These are phyloP conservation scores for Penstemon barbatus DNA, from an alignment of 257 asterid species.

Conservation along the genomic window DNA sequence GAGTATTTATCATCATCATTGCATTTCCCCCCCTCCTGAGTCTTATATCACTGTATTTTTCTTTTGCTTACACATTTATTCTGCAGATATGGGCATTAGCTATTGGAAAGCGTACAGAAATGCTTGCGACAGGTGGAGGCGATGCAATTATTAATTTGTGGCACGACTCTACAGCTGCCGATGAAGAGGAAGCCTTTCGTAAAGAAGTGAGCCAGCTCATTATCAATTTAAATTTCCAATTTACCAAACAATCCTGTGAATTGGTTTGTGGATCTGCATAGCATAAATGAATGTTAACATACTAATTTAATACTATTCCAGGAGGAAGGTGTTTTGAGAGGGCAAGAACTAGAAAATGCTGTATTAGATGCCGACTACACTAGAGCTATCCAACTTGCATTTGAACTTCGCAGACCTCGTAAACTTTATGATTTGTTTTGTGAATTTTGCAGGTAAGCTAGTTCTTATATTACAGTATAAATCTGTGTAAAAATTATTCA, in stretches of 20 bases:
- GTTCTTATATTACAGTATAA: conserved; percentile 1
- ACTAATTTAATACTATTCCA: conserved; percentile 37
- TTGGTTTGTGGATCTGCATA: conserved; percentile 2
- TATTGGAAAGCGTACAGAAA: conserved; percentile 84
- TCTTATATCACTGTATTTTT: conserved; percentile 8
- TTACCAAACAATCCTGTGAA: neutral
- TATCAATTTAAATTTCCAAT: conserved; percentile 1
- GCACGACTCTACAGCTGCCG: conserved; percentile 93
- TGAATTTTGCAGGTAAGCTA: conserved; percentile 68
- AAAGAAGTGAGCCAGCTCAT: conserved; percentile 67
- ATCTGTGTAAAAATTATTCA: neutral
- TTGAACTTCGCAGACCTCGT: conserved; percentile 89
- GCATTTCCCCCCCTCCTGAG: neutral
- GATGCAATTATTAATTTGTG: conserved; percentile 93
- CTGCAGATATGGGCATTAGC: conserved; percentile 95
- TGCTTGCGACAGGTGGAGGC: conserved; percentile 95
- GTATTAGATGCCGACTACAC: conserved; percentile 69
- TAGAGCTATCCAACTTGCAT: conserved; percentile 82
- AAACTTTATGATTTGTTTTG: conserved; percentile 72
- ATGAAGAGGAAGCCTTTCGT: conserved; percentile 85
- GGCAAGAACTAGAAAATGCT: conserved; percentile 95
- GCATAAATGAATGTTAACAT: neutral
- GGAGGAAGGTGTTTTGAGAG: conserved; percentile 87
- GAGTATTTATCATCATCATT: neutral
- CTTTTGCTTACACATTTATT: conserved; percentile 27